phyloP scores from a whole-genome alignment of 2,329 filamentous ascomycete genomes.

The Phoma sp. region DNA sequence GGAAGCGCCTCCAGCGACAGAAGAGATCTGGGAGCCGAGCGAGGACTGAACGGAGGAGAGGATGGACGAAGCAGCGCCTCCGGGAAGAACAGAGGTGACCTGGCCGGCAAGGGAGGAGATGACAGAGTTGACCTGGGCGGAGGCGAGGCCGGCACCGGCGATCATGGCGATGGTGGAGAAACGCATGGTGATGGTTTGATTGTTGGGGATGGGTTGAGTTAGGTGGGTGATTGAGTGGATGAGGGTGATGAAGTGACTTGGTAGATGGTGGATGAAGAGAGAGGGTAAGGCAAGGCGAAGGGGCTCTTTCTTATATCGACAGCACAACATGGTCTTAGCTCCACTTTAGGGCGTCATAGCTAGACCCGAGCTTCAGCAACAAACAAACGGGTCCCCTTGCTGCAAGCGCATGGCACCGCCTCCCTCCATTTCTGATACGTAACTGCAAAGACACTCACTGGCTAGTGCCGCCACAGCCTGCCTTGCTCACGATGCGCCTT shows the following conservation, averaged over 20 bases:
- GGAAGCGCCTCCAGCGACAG: slow-evolving; percentile 12
- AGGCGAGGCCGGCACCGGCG: slow-evolving; percentile 37
- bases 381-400: slow-evolving; percentile 32
- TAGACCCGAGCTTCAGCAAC: slow-evolving; percentile 26
- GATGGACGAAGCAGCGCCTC: slow-evolving; percentile 15
- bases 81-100: slow-evolving; percentile 18
- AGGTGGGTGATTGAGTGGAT: slow-evolving; percentile 11
- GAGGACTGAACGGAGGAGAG: slow-evolving; percentile 10
- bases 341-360: slow-evolving; percentile 21
- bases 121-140: slow-evolving; percentile 38
- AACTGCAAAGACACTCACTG: slow-evolving; percentile 25
- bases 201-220: slow-evolving; percentile 6
- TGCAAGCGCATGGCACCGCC: slow-evolving; percentile 31
- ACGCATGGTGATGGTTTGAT: slow-evolving; percentile 40
- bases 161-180: slow-evolving; percentile 43
- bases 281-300: slow-evolving; percentile 20
- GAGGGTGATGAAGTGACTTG: slow-evolving; percentile 19
- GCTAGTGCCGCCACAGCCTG: slow-evolving; percentile 32
- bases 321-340: slow-evolving; percentile 19
- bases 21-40: slow-evolving; percentile 18
- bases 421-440: slow-evolving; percentile 30
- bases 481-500: slow-evolving; percentile 7
- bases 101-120: slow-evolving; percentile 30
- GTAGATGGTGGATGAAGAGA: slow-evolving; percentile 16
- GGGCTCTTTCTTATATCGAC: slow-evolving; percentile 26